A percentile compares a stretch with the other conserved stretches of the same genome.
phyloP scores from a whole-genome alignment of 345 rosid species.

The Brassica carinata region DNA sequence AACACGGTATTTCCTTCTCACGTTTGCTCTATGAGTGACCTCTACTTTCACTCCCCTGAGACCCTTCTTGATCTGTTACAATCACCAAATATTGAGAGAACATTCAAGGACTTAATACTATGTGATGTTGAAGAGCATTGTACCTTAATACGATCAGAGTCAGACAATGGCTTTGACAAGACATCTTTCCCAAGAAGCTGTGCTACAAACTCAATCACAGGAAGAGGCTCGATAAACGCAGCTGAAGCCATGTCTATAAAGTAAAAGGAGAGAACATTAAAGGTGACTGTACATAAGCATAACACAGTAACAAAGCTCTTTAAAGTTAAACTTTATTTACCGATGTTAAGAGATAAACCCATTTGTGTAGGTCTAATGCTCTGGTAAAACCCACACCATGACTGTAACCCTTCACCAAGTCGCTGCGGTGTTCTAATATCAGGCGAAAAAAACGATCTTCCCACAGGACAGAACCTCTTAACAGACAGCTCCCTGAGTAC shows the following conservation, averaged over 20 bases:
- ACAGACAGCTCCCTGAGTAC: conserved; percentile 87
- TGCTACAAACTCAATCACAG: conserved; percentile 89
- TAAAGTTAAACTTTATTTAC: conserved; percentile 40
- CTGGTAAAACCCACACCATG: conserved; percentile 98
- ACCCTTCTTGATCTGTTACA: conserved; percentile 77
- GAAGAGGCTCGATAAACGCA: conserved; percentile 98
- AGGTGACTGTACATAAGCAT: background rate
- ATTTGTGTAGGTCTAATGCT: conserved; percentile 97
- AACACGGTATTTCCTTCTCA: conserved; percentile 96
- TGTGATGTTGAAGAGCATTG: background rate
- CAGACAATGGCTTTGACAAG: conserved; percentile 73
- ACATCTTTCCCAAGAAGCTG: conserved; percentile 90
- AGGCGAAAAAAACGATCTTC: conserved; percentile 95
- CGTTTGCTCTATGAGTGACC: conserved; percentile 89
- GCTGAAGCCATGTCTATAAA: conserved; percentile 92
- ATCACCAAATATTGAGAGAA: background rate
- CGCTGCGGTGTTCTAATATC: conserved; percentile 71
- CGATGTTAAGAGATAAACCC: conserved; percentile 95
- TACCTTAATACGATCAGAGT: conserved; percentile 96
- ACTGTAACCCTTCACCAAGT: conserved; percentile 96
- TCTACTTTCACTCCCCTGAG: conserved; percentile 98
- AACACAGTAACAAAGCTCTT: background rate
- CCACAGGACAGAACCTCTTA: conserved; percentile 80
- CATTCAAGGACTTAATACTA: background rate
- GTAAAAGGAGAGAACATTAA: conserved; percentile 11